Evolutionary conservation across 176 grass and related monocot species (phyloP), one percentile per base, ranked within the genome.

Genomic region (Metroxylon sagu): DNA sequence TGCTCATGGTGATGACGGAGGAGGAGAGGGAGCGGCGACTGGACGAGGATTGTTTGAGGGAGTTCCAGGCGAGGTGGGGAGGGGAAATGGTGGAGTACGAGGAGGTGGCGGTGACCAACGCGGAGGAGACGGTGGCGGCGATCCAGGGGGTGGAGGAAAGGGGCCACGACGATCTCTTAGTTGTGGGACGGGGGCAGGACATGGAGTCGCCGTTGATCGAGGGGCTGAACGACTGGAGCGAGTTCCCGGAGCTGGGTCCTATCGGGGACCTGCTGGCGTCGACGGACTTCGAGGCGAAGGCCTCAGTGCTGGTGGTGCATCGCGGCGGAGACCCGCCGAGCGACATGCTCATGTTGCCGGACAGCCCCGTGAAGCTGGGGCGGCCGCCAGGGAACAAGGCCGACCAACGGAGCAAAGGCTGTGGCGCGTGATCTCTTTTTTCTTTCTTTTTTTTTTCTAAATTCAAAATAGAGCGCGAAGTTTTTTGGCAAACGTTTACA

Each of bases 191-290:
- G 15, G 71, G 74, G 16, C 83, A 88, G 52, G 63, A 78, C 14
- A 75, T 75, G 49, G 67, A 75, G 43, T 58, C 69, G 15, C 4
- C 29, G 28, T 79, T 97, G 60, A 88, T 87, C 6, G n/a, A 56
- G 19, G 69, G 80, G 54, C 62, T 97, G 18, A 72, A 78, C 50
- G 86, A 88, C 6, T 97, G 87, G 84, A 81, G 75, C 17, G 87
- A 97, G 78, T 85, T 67, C 69, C 87, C 92, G 5, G 92, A 97
- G 78, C 54, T 97, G 54, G 92, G 92, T 5, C 83, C 87, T 5
- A 87, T 91, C 5, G 92, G 87, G 16, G 92, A 97, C 87, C 68
- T 91, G 68, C 62, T 97, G 57, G 87, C 83, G 18, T 87, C 87
- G 55, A 75, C 87, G 8, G 87, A 97, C 57, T 97, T 97, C 62